Conservation (phyloP, 1,284 basidiomycete genomes). For the Flammula alnicola region DNA sequence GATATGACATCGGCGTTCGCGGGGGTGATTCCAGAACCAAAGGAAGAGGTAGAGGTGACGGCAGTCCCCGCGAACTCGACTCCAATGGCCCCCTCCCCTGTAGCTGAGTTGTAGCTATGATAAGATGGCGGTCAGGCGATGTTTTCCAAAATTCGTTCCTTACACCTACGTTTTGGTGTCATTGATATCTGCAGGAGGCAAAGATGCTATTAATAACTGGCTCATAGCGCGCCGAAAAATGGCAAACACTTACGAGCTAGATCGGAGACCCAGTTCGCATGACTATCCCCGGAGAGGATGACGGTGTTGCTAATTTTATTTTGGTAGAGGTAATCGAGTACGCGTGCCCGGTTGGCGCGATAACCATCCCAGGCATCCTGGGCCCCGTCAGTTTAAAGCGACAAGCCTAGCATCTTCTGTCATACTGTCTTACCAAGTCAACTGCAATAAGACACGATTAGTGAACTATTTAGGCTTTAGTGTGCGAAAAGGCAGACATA, state of each 20-base stretch:
- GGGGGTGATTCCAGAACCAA: constrained; percentile 50
- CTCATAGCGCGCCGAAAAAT: neutral
- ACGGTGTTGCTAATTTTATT: constrained; percentile 63
- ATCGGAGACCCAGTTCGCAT: constrained; percentile 68
- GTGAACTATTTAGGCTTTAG: neutral
- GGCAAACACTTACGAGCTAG: constrained; percentile 49
- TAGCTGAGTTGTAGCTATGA: constrained; percentile 53
- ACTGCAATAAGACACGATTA: constrained; percentile 23
- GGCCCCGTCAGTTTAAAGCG: constrained; percentile 11
- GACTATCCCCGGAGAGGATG: constrained; percentile 67
- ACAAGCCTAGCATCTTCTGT: neutral
- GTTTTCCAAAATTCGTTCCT: neutral
- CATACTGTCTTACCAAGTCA: constrained; percentile 31
- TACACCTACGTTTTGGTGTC: constrained; percentile 49
- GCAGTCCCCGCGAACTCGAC: constrained; percentile 75
- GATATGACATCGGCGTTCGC: constrained; percentile 47
- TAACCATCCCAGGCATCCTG: constrained; percentile 74
- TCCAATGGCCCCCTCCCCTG: constrained; percentile 59
- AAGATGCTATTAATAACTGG: neutral
- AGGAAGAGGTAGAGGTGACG: constrained; percentile 58
- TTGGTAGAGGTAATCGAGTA: constrained; percentile 57
- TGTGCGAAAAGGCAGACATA: constrained; percentile 30
- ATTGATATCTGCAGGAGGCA: constrained; percentile 49
- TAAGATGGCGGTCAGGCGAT: neutral
- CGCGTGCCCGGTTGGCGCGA: constrained; percentile 57